A percentile compares a stretch with the other conserved stretches of the same genome.
These are phyloP conservation scores for Pleoardoris graminearum DNA, from an alignment of 2,329 filamentous ascomycete genomes.

Conservation along the genomic window DNA sequence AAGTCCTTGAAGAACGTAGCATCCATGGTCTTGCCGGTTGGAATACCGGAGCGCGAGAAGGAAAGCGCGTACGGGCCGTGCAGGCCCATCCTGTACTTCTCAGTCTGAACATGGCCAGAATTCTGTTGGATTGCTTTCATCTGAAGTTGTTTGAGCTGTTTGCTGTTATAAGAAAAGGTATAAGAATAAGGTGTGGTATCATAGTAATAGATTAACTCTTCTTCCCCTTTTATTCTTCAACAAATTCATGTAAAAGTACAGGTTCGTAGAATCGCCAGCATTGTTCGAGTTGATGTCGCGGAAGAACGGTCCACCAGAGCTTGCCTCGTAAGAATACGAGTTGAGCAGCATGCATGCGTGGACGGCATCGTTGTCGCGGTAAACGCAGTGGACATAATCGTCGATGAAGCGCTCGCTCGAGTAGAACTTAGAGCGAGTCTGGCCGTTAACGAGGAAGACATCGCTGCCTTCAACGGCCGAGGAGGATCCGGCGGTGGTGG, in stretches of 20 bases:
- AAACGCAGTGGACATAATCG: constrained; percentile 65
- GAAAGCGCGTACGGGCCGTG: constrained; percentile 67
- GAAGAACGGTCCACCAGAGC: constrained; percentile 67
- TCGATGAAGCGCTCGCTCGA: constrained; percentile 71
- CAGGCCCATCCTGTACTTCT: constrained; percentile 63
- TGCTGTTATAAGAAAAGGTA: too few relatives aligned
- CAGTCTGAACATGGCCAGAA: constrained; percentile 62
- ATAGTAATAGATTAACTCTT: too few relatives aligned
- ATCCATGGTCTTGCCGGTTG: constrained; percentile 52
- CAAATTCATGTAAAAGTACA: constrained; percentile 75
- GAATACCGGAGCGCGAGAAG: constrained; percentile 63
- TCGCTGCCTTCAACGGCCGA: constrained; percentile 59
- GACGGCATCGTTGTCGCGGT: constrained; percentile 52
- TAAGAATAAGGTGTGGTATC: too few relatives aligned
- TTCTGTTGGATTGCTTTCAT: too few relatives aligned
- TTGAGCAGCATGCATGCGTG: constrained; percentile 66
- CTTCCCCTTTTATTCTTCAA: too few relatives aligned
- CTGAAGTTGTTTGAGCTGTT: too few relatives aligned
- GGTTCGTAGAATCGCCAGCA: constrained; percentile 58
- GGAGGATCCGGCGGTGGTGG: constrained; percentile 57
- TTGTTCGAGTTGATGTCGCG: constrained; percentile 69
- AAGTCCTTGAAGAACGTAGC: constrained; percentile 64
- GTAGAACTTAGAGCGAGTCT: constrained; percentile 72
- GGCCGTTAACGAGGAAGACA: constrained; percentile 60
- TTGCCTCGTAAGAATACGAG: constrained; percentile 60